Conservation (phyloP, 2,329 filamentous ascomycete species). For the Fusarium haematococcum region DNA sequence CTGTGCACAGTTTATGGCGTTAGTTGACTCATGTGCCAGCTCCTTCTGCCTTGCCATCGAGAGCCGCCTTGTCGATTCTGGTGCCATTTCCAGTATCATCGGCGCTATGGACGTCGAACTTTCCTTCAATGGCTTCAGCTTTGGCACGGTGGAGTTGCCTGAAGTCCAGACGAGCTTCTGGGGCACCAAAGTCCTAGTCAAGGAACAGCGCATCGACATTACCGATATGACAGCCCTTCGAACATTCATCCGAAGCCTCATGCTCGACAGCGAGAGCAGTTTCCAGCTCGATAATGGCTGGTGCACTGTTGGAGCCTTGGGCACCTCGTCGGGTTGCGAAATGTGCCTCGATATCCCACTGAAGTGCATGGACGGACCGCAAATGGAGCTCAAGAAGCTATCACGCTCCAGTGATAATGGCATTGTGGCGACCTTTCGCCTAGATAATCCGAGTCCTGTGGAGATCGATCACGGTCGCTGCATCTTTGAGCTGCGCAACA, state of each 20-base stretch:
- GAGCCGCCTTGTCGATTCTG: constrained; percentile 46
- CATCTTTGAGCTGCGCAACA: constrained; percentile 48
- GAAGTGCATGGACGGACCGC: constrained; percentile 43
- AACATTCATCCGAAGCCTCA: constrained; percentile 48
- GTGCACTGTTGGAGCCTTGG: constrained; percentile 44
- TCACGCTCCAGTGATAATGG: constrained; percentile 24
- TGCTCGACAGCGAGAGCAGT: constrained; percentile 43
- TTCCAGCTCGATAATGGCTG: constrained; percentile 46
- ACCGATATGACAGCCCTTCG: constrained; percentile 44
- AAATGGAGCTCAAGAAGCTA: constrained; percentile 36
- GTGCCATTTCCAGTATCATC: constrained; percentile 47
- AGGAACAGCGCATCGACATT: constrained; percentile 46
- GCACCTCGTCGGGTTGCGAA: constrained; percentile 31
- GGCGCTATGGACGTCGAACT: constrained; percentile 46
- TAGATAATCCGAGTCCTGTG: constrained; percentile 47
- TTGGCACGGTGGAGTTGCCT: constrained; percentile 48
- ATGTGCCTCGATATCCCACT: constrained; percentile 45
- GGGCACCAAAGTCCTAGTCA: constrained; percentile 43
- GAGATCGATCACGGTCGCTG: constrained; percentile 48
- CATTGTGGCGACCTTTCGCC: constrained; percentile 38
- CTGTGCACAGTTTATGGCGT: background rate
- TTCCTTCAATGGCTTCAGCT: constrained; percentile 44
- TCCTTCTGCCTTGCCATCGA: constrained; percentile 47
- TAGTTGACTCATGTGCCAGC: constrained; percentile 30
- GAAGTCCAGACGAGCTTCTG: constrained; percentile 44